Conservation (phyloP, 2,329 filamentous ascomycete species). For the Pyricularia grisea region DNA sequence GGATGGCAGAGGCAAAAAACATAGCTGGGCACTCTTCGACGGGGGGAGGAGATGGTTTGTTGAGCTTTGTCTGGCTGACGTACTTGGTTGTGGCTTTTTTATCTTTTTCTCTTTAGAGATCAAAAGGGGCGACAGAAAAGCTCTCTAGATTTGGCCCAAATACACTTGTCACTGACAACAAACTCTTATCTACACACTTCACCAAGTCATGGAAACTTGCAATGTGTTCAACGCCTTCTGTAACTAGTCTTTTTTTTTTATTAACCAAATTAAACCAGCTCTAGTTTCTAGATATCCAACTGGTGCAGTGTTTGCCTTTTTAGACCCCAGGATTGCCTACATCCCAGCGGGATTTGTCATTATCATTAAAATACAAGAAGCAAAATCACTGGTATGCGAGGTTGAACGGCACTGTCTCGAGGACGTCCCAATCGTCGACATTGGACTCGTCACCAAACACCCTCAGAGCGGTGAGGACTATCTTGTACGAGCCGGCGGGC, state of each 20-base stretch:
- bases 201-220: background rate
- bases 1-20: background rate
- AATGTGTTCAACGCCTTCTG: background rate
- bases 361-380: background rate
- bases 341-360: too few species aligned
- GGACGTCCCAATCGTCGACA: slow-evolving; percentile 16
- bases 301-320: background rate
- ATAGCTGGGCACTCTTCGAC: background rate
- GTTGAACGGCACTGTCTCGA: slow-evolving; percentile 14
- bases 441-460: slow-evolving; percentile 17
- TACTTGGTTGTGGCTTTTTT: background rate
- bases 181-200: background rate
- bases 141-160: background rate
- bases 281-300: background rate
- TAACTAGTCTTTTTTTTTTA: background rate
- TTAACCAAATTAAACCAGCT: background rate
- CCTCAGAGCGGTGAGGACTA: slow-evolving; percentile 17
- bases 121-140: background rate
- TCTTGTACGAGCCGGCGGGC: slow-evolving; percentile 17
- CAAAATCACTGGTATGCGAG: background rate
- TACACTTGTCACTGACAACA: background rate
- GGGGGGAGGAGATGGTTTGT: background rate
- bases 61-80: background rate
- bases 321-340: background rate
- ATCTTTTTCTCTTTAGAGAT: background rate